Conservation (phyloP, 805 yeast species). For the Yarrowia keelungensis region DNA sequence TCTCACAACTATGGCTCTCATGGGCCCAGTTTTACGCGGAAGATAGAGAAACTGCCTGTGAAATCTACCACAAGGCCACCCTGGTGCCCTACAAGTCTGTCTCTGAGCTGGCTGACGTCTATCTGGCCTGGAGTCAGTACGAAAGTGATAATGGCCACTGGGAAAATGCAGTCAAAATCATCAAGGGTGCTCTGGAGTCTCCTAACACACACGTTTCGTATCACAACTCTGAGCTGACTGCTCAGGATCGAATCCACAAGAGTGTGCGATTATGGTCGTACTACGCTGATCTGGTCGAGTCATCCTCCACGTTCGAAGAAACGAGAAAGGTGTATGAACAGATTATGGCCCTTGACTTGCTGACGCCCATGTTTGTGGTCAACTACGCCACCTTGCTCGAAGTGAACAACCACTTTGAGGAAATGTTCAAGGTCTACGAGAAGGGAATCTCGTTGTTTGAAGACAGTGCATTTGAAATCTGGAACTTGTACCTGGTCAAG, state of each 20-base stretch:
- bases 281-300: conserved; percentile 68
- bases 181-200: conserved; percentile 53
- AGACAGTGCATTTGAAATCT: conserved; percentile 68
- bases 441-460: conserved; percentile 67
- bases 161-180: conserved; percentile 54
- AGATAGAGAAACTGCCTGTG: conserved; percentile 66
- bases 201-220: conserved; percentile 51
- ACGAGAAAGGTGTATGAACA: conserved; percentile 59
- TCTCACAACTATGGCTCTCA: conserved; percentile 70
- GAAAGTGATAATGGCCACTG: conserved; percentile 61
- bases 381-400: conserved; percentile 70
- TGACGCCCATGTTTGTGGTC: conserved; percentile 70
- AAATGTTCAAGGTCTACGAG: conserved; percentile 68
- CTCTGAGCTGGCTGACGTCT: conserved; percentile 71
- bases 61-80: conserved; percentile 67
- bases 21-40: conserved; percentile 72
- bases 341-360: conserved; percentile 63
- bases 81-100: conserved; percentile 70
- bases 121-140: conserved; percentile 78
- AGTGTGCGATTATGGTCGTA: conserved; percentile 73
- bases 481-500: conserved; percentile 70
- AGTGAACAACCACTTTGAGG: conserved; percentile 56
- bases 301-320: conserved; percentile 50
- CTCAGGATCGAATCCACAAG: conserved; percentile 66
- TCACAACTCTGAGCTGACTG: conserved; percentile 42